phyloP scores from a whole-genome alignment of 2,329 filamentous ascomycete genomes.

The Fusarium hostae region DNA sequence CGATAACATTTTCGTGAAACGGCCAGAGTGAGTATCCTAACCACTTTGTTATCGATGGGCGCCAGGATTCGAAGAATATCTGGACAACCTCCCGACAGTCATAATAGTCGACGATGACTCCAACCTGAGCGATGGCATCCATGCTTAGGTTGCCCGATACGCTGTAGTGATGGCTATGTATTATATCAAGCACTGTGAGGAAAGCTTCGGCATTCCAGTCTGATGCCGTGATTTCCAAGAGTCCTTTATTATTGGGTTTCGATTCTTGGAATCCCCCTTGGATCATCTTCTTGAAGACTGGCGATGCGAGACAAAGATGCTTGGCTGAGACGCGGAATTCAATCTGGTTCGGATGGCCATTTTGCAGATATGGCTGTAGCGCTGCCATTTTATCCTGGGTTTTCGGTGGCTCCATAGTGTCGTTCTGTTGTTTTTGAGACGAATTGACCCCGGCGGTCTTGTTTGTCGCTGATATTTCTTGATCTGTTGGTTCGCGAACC shows the following conservation, averaged over 20 bases:
- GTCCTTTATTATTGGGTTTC: not conserved
- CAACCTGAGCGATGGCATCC: not conserved
- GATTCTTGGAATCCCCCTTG: not conserved
- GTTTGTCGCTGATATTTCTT: not conserved
- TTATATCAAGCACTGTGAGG: not conserved
- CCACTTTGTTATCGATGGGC: accelerated
- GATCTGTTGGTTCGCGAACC: not conserved
- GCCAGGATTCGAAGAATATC: not conserved
- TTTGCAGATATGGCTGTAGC: not conserved
- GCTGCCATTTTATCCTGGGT: accelerated
- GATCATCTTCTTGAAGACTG: not conserved
- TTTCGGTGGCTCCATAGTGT: not conserved
- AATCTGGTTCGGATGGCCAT: not conserved
- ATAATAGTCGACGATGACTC: not conserved
- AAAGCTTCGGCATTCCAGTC: not conserved
- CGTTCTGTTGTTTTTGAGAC: accelerated
- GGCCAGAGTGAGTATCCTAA: not conserved
- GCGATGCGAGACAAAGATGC: not conserved
- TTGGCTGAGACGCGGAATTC: not conserved
- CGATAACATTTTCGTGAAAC: not conserved
- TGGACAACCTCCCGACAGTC: not conserved
- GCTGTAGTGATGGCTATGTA: not conserved
- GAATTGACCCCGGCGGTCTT: too few relatives aligned
- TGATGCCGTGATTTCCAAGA: not conserved
- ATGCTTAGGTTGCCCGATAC: accelerated